A percentile compares a stretch with the other conserved stretches of the same genome.
phyloP scores from a whole-genome alignment of 495 filamentous ascomycete genomes.

The Venustampulla echinocandica region DNA sequence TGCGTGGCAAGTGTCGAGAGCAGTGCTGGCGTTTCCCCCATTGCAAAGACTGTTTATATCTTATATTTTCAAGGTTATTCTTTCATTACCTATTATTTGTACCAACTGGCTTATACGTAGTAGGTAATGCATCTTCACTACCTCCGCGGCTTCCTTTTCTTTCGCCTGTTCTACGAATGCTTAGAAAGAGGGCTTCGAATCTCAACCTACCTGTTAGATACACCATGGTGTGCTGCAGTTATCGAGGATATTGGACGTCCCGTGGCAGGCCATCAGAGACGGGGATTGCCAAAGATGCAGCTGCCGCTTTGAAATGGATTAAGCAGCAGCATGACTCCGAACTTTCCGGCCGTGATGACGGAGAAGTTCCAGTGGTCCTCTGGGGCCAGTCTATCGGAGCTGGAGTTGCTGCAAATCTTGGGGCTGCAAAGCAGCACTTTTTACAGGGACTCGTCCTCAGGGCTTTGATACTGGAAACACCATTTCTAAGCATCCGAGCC shows the following conservation, averaged over 20 bases:
- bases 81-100: conserved; percentile 4
- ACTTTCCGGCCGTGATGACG: background rate
- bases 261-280: conserved; percentile 55
- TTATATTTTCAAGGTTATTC: conserved; percentile 51
- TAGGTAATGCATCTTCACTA: conserved; percentile 56
- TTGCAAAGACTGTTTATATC: conserved; percentile 32
- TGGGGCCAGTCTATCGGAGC: conserved; percentile 77
- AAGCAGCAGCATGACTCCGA: conserved; percentile 8
- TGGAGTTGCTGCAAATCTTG: conserved; percentile 47
- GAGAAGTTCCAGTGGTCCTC: conserved; percentile 44
- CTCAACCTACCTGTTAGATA: conserved; percentile 27
- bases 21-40: conserved; percentile 3
- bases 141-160: conserved; percentile 63
- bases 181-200: conserved; percentile 1
- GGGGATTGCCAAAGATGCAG: conserved; percentile 56
- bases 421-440: conserved; percentile 21
- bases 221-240: conserved; percentile 58
- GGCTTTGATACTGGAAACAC: conserved; percentile 64
- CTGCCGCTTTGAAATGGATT: conserved; percentile 40
- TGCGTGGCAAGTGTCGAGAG: conserved; percentile 38
- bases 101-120: background rate
- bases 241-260: conserved; percentile 75
- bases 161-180: conserved; percentile 40
- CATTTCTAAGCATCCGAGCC: conserved; percentile 60
- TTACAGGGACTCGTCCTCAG: conserved; percentile 25